Conservation (phyloP, 2,329 filamentous ascomycete genomes). For the Grosmannia serpens region DNA sequence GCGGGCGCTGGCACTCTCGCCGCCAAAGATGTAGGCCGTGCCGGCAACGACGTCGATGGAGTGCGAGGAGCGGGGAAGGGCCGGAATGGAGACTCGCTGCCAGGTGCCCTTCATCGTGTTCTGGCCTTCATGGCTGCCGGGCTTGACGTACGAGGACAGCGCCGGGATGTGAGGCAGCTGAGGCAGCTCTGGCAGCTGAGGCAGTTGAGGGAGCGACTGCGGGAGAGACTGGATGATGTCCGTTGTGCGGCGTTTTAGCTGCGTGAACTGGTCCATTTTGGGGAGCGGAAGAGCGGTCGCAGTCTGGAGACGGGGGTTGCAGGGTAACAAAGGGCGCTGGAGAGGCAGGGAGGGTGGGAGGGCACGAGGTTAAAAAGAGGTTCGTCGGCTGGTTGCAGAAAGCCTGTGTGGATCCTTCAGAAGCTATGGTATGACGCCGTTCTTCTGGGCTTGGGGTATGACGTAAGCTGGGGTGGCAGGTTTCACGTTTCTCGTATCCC, state of each 20-base stretch:
- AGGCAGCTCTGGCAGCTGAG: constrained; percentile 22
- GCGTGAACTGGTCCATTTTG: constrained; percentile 39
- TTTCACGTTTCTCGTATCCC: neutral
- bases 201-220: constrained; percentile 28
- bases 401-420: neutral
- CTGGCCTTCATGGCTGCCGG: constrained; percentile 9
- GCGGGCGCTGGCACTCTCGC: constrained; percentile 47
- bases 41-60: constrained; percentile 48
- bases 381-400: neutral
- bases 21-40: constrained; percentile 59
- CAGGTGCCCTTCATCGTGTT: constrained; percentile 43
- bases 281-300: neutral
- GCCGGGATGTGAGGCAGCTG: neutral
- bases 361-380: neutral
- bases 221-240: constrained; percentile 30
- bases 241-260: constrained; percentile 43
- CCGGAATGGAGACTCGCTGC: constrained; percentile 43
- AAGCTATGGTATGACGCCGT: neutral
- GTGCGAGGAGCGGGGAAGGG: constrained; percentile 64
- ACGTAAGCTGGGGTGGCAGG: neutral
- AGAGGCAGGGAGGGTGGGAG: neutral
- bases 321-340: neutral
- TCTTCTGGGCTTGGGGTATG: neutral
- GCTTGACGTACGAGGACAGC: constrained; percentile 2
- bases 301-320: neutral